Percentiles rank a stretch among this genome's conserved stretches.
Evolutionary conservation across 306 rosid genomes (phyloP).

Genomic region (Macrotyloma uniflorum): DNA sequence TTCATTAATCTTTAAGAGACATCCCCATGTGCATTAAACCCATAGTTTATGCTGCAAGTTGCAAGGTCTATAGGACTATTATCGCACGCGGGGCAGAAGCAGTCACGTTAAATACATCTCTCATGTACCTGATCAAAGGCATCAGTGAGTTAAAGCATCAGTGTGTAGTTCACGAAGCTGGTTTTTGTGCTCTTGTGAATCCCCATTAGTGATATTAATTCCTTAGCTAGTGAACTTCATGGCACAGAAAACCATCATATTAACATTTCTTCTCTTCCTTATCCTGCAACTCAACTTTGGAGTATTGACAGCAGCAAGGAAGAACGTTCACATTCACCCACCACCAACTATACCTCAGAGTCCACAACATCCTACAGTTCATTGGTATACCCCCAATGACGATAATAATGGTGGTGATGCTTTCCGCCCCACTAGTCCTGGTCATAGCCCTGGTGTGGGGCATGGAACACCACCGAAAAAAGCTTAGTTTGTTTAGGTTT

Average conservation of each 20-base stretch:
- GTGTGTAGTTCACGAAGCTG: background rate
- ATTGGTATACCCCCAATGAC: conserved; percentile 40
- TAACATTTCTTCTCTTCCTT: conserved; percentile 36
- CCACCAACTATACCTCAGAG: conserved; percentile 38
- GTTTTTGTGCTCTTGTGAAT: background rate
- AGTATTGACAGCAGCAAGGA: conserved; percentile 44
- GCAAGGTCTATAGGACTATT: conserved; percentile 25
- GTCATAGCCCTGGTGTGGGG: conserved; percentile 70
- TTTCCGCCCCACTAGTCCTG: conserved; percentile 59
- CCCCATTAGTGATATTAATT: background rate
- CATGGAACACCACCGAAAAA: conserved; percentile 41
- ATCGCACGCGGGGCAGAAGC: conserved; percentile 46
- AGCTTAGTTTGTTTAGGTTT: background rate
- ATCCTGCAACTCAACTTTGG: conserved; percentile 39
- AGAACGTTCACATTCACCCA: conserved; percentile 38
- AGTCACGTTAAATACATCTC: conserved; percentile 58
- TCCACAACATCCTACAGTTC: conserved; percentile 45
- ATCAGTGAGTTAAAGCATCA: background rate
- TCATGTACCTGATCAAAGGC: background rate
- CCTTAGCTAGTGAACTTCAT: conserved; percentile 29
- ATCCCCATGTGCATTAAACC: conserved; percentile 55
- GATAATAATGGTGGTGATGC: conserved; percentile 45
- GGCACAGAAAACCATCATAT: conserved; percentile 39
- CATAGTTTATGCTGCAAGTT: conserved; percentile 45
- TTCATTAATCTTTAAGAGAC: conserved; percentile 39